phyloP scores from a whole-genome alignment of 805 yeast species.

The Candida easanensis region DNA sequence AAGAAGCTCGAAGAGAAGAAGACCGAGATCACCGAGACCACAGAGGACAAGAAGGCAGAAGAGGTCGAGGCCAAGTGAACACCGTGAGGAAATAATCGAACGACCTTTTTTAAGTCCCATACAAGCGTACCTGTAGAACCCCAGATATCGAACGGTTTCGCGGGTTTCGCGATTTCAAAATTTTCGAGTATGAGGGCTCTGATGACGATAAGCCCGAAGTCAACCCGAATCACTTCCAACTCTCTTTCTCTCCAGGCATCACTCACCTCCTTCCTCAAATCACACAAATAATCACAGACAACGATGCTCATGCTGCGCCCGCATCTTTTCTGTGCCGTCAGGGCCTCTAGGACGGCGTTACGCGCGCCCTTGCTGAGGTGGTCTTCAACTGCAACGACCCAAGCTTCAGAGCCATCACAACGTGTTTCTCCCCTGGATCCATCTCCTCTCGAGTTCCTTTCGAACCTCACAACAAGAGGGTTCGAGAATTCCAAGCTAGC shows the following conservation, averaged over 20 bases:
- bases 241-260: no score
- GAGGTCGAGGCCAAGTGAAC: constrained; percentile 6
- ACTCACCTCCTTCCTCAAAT: no score
- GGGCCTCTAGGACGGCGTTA: constrained; percentile 4
- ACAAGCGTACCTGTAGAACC: no score
- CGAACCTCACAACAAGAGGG: constrained; percentile 28
- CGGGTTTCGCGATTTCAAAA: not conserved
- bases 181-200: not conserved
- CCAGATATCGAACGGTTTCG: not conserved
- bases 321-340: not conserved
- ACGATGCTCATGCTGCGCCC: constrained; percentile 14
- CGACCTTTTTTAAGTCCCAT: no score
- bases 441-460: constrained; percentile 37
- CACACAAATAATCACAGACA: not conserved
- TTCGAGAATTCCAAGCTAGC: constrained; percentile 11
- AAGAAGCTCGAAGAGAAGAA: constrained; percentile 41
- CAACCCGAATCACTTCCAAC: no score
- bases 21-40: constrained; percentile 7
- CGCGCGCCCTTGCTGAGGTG: constrained; percentile 4
- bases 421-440: constrained; percentile 26
- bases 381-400: constrained; percentile 4
- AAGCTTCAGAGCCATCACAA: constrained; percentile 1
- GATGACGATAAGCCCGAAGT: not conserved
- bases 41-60: constrained; percentile 6
- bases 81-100: no score